phyloP scores from a whole-genome alignment of 345 rosid genomes.

The Adansonia digitata region DNA sequence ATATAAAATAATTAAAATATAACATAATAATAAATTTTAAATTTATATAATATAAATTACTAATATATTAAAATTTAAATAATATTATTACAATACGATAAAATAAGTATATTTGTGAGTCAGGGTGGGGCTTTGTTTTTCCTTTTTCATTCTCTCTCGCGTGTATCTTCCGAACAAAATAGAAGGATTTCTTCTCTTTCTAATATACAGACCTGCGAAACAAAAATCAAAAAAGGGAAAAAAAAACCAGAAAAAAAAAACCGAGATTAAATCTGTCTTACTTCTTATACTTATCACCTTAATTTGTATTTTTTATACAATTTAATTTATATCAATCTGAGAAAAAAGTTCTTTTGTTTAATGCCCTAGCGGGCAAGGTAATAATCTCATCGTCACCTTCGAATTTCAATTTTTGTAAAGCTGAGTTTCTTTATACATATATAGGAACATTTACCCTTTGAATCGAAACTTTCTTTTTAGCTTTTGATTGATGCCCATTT shows the following conservation, averaged over 20 bases:
- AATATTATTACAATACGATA: too few relatives aligned
- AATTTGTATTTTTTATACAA: neutral
- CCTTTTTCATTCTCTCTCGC: constrained; percentile 8
- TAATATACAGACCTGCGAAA: too few relatives aligned
- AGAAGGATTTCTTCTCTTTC: too few relatives aligned
- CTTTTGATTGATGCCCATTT: constrained; percentile 40
- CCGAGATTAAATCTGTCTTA: neutral
- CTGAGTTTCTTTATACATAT: neutral
- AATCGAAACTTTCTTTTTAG: constrained; percentile 14
- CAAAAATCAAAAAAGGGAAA: too few relatives aligned
- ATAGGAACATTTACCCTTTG: constrained; percentile 3
- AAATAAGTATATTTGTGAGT: too few relatives aligned
- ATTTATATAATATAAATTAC: too few relatives aligned
- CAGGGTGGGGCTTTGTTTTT: too few relatives aligned
- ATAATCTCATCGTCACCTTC: constrained; percentile 16
- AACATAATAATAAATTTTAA: too few relatives aligned
- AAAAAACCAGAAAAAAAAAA: neutral
- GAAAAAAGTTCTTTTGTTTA: constrained; percentile 24
- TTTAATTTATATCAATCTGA: neutral
- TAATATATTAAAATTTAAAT: too few relatives aligned
- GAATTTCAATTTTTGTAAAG: neutral
- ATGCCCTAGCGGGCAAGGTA: constrained; percentile 44
- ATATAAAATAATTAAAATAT: too few relatives aligned
- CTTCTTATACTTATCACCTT: neutral
- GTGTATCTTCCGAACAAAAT: constrained; percentile 30